phyloP scores from a whole-genome alignment of 345 rosid species.

The Firmiana major region DNA sequence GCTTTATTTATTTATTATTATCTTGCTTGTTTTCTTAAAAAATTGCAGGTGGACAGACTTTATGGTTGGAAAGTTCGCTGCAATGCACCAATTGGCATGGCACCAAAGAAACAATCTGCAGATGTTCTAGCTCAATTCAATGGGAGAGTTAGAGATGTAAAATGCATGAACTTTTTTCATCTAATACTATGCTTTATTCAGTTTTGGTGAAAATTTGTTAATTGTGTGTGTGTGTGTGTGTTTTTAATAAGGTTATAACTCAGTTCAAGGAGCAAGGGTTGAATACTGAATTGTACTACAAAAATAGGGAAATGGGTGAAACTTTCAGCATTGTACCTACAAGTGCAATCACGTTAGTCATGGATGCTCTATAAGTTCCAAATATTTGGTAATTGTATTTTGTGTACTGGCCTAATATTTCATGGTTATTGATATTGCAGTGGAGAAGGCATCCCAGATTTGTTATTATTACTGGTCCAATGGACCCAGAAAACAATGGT shows the following conservation, averaged over 20 bases:
- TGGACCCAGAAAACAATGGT: constrained; percentile 97
- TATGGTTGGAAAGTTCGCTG: constrained; percentile 81
- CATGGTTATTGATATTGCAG: constrained; percentile 39
- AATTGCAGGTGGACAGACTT: constrained; percentile 78
- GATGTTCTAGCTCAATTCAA: constrained; percentile 74
- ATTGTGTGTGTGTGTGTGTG: background rate
- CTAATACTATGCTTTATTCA: background rate
- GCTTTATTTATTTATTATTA: background rate
- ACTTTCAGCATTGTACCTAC: constrained; percentile 85
- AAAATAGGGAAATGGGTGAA: constrained; percentile 83
- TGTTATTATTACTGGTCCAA: constrained; percentile 71
- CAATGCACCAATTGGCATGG: constrained; percentile 69
- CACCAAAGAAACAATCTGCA: constrained; percentile 65
- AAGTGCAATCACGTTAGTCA: constrained; percentile 74
- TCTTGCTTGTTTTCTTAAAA: background rate
- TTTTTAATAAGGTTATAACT: constrained; percentile 50
- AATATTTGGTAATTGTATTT: constrained; percentile 4
- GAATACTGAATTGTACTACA: constrained; percentile 85
- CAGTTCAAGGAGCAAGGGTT: constrained; percentile 88
- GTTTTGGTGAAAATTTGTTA: background rate
- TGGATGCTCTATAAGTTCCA: background rate
- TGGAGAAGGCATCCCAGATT: constrained; percentile 94
- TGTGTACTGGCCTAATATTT: constrained; percentile 14
- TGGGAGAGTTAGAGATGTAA: constrained; percentile 59
- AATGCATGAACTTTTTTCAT: background rate